Base-by-base conservation (phyloP, 768 basidiomycete genomes). In the Suillus hirtellus region DNA sequence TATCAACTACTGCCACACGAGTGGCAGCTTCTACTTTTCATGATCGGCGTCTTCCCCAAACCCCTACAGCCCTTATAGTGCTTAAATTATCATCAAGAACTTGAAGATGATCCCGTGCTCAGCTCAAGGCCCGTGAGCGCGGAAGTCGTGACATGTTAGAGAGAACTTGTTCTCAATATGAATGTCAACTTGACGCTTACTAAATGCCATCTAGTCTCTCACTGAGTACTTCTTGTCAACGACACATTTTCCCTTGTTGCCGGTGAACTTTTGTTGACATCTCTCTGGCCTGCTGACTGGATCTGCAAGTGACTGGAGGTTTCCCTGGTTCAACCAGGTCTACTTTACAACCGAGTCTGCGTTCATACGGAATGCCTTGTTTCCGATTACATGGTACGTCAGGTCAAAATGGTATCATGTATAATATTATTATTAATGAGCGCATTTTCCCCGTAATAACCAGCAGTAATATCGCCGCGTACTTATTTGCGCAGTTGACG, bases 301-400 rank as follows among this genome's bases (percentile, higher is more conserved):
- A 40, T 56, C 24, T 24, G 8, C 21, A 31, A 56, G 15, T 52
- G 37, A 24, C n/a, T 56, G 21, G 38, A 24, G 14, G 15, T 31
- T 52, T 12, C 31, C 52, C 17, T 37, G 14, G 37, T 56, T 38
- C 35, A 21, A 8, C 21, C 14, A 24, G 19, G 17, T 21, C 38
- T 24, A 15, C 21, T 58, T 27, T 58, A 58, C 40, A 5, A 27
- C 56, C 24, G 40, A 19, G 17, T 19, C 40, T 19, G 40, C 56
- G 50, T 15, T 52, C 50, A 52, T 52, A 31, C 50, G 56, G 56
- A 58, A 42, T 58, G 24, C 56, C 56, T 19, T 58, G 17, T 58
- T 27, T 58, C 56, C 56, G 56, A 42, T 42, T 31, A 27, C 40
- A 19, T 27, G 35, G 38, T 27, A 40, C 24, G 37, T 56, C 54